Evolutionary conservation across 2,329 filamentous ascomycete species (phyloP).

Genomic region (Daldinia eschscholtzii): DNA sequence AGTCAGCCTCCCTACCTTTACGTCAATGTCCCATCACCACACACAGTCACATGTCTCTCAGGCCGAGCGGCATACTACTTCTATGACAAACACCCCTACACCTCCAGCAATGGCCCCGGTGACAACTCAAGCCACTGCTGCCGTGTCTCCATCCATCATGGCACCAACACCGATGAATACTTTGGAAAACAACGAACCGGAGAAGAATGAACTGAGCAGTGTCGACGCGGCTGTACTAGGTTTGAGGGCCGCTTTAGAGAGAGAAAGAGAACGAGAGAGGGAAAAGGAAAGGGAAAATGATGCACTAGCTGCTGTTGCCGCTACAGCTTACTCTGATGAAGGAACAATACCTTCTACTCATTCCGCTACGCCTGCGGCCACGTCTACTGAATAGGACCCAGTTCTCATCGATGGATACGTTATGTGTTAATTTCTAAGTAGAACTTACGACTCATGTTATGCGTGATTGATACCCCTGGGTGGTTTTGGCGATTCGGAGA

Average conservation of each 20-base stretch:
- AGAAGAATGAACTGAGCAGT: conserved; percentile 45
- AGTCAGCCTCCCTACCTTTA: conserved; percentile 49
- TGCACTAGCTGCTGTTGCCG: conserved; percentile 30
- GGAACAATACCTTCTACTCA: conserved; percentile 18
- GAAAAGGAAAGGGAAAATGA: conserved; percentile 23
- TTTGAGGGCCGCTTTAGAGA: conserved; percentile 47
- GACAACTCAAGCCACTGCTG: conserved; percentile 6
- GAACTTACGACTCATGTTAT: conserved; percentile 28
- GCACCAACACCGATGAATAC: conserved; percentile 11
- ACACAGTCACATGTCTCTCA: conserved; percentile 28
- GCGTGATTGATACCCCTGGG: conserved; percentile 43
- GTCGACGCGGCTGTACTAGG: conserved; percentile 50
- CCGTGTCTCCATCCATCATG: conserved; percentile 9
- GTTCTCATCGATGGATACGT: conserved; percentile 6
- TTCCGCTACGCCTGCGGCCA: conserved; percentile 28
- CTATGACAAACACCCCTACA: conserved; percentile 14
- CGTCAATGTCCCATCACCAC: conserved; percentile 42
- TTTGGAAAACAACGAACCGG: conserved; percentile 25
- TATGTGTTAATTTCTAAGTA: conserved; percentile 28
- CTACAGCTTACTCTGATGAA: conserved; percentile 21
- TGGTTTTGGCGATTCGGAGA: conserved; percentile 33
- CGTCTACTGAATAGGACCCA: conserved; percentile 39
- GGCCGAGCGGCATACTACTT: conserved; percentile 24
- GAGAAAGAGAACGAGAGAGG: conserved; percentile 41
- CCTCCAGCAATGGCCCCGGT: conserved; percentile 25